phyloP scores from a whole-genome alignment of 495 filamentous ascomycete genomes.

The Mycothermus thermophilus region DNA sequence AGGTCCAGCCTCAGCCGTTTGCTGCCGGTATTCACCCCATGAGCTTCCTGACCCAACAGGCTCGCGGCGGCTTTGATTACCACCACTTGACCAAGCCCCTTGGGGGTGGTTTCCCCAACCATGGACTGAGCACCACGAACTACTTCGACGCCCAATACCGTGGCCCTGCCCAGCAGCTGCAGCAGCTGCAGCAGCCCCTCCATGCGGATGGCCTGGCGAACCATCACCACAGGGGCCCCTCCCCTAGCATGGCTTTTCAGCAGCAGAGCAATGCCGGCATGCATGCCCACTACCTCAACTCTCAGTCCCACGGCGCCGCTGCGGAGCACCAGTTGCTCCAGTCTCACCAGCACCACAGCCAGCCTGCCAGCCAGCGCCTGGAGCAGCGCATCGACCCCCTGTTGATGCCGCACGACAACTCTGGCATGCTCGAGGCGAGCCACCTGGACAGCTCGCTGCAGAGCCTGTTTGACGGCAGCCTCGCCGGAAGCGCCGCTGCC shows the following conservation, averaged over 20 bases:
- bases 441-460: conserved; percentile 8
- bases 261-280: conserved; percentile 1
- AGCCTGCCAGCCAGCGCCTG: conserved; percentile 11
- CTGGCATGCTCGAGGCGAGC: conserved; percentile 6
- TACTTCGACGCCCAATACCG: too few species aligned
- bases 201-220: conserved; percentile 42
- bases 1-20: too few species aligned
- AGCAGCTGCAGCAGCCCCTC: conserved; percentile 22
- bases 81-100: conserved; percentile 48
- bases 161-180: conserved; percentile 22
- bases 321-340: conserved; percentile 9
- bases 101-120: too few species aligned
- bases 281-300: conserved; percentile 11
- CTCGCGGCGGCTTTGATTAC: conserved; percentile 43
- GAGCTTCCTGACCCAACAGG: conserved; percentile 24
- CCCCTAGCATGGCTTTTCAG: conserved; percentile 24
- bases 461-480: conserved; percentile 4
- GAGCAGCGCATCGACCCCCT: conserved; percentile 21
- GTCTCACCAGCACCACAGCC: conserved; percentile 6
- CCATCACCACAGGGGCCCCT: conserved; percentile 33
- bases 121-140: too few species aligned
- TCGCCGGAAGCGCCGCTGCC: too few species aligned
- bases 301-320: conserved; percentile 6
- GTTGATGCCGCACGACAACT: conserved; percentile 9
- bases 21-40: conserved; percentile 18